Conservation (phyloP, 306 rosid genomes). For the Casuarina cunninghamiana region DNA sequence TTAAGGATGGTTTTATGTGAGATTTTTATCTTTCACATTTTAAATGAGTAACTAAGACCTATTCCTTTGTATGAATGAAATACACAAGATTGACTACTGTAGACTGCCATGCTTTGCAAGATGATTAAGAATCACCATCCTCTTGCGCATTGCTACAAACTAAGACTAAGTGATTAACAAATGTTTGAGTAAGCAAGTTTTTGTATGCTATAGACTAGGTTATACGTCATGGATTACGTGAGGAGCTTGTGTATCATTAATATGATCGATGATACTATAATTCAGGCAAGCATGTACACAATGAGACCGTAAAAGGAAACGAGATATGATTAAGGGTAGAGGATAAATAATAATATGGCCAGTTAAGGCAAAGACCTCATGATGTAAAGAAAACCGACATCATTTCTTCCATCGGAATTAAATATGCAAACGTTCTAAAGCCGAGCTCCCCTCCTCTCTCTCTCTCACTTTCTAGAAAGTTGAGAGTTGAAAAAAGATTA, state of each 20-base stretch:
- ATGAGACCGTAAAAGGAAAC: background rate
- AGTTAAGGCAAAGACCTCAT: conserved; percentile 29
- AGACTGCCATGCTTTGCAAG: no score
- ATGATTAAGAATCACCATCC: no score
- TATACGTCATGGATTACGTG: background rate
- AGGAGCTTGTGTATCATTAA: background rate
- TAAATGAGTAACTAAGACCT: no score
- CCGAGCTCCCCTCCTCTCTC: background rate
- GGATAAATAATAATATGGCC: conserved; percentile 18
- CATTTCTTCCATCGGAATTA: conserved; percentile 15
- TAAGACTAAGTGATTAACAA: no score
- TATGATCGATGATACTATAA: background rate
- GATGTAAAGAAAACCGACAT: conserved; percentile 32
- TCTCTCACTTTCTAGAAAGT: background rate
- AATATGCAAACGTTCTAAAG: background rate
- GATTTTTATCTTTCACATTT: no score
- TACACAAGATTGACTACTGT: no score
- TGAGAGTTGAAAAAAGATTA: background rate
- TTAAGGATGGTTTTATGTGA: no score
- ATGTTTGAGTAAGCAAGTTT: background rate
- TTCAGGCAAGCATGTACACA: background rate
- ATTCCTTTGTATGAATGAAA: no score
- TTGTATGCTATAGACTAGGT: background rate
- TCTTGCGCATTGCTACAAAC: no score
- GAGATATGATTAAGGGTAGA: background rate